These are phyloP conservation scores for Neopestalotiopsis sp. DNA, from an alignment of 2,329 filamentous ascomycete species.

Conservation along the genomic window DNA sequence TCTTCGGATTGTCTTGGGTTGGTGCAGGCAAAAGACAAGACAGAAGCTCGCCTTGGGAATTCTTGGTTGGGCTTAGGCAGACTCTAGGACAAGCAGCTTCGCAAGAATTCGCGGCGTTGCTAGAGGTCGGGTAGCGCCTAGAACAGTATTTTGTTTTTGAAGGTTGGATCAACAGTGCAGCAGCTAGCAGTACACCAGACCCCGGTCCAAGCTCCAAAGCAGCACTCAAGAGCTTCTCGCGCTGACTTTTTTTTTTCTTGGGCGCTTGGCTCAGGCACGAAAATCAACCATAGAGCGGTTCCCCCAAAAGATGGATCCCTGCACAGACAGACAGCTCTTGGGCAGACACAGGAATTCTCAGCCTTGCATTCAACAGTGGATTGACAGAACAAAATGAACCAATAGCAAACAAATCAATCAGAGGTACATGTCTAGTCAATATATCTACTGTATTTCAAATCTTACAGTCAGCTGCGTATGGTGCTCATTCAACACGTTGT, in stretches of 20 bases:
- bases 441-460: neutral
- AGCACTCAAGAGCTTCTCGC: neutral
- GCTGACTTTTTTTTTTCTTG: neutral
- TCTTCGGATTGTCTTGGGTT: neutral
- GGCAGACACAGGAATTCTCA: neutral
- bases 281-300: neutral
- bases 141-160: neutral
- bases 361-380: neutral
- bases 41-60: neutral
- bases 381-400: neutral
- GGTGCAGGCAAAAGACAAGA: neutral
- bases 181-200: neutral
- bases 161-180: slow-evolving; percentile 6
- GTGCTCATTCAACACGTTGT: no score
- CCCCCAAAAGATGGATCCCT: neutral
- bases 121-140: neutral
- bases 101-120: slow-evolving; percentile 1
- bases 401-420: neutral
- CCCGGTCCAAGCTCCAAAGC: slow-evolving; percentile 17
- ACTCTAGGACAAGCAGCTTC: neutral
- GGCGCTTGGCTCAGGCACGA: slow-evolving; percentile 10
- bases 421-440: neutral
- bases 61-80: neutral
- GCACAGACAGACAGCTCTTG: neutral
- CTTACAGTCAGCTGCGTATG: no score